Evolutionary conservation across 768 basidiomycete species (phyloP).

Genomic region (Termitomyces sp.): DNA sequence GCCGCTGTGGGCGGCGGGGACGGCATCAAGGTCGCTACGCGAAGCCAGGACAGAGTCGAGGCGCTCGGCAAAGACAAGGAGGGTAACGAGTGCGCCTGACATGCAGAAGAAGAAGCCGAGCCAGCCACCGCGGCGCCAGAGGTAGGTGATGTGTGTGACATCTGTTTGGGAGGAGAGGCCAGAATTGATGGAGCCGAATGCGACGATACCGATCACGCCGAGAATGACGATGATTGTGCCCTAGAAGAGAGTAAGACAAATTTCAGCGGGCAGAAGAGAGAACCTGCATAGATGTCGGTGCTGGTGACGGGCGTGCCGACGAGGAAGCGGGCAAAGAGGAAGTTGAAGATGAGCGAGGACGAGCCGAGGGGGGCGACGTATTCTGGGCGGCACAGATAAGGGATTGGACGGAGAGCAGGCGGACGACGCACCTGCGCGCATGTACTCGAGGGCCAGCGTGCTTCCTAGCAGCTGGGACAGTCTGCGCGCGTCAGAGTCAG

Average conservation of each 20-base stretch:
- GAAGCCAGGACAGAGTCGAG: slow-evolving; percentile 71
- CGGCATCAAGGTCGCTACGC: slow-evolving; percentile 62
- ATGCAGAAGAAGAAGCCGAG: slow-evolving; percentile 86
- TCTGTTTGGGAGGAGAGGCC: slow-evolving; percentile 72
- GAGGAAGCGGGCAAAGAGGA: slow-evolving; percentile 86
- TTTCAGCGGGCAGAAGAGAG: not conserved
- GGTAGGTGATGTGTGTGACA: slow-evolving; percentile 66
- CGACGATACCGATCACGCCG: slow-evolving; percentile 84
- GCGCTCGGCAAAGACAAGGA: slow-evolving; percentile 63
- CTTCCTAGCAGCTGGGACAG: slow-evolving; percentile 84
- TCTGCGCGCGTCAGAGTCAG: slow-evolving; percentile 25
- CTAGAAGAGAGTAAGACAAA: slow-evolving; percentile 26
- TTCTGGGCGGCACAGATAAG: slow-evolving; percentile 37
- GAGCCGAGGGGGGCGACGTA: slow-evolving; percentile 96
- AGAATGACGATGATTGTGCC: slow-evolving; percentile 79
- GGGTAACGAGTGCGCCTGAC: slow-evolving; percentile 55
- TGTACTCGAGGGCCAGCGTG: slow-evolving; percentile 81
- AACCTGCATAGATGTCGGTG: slow-evolving; percentile 73
- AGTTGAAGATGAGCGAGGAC: slow-evolving; percentile 93
- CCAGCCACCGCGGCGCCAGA: slow-evolving; percentile 89
- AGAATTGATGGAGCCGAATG: slow-evolving; percentile 79
- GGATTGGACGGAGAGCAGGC: not conserved
- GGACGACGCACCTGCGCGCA: slow-evolving; percentile 62
- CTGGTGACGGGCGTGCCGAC: slow-evolving; percentile 81
- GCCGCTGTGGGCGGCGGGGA: slow-evolving; percentile 34